Conservation (phyloP, 495 filamentous ascomycete species). For the Penicillium macrosclerotiorum region DNA sequence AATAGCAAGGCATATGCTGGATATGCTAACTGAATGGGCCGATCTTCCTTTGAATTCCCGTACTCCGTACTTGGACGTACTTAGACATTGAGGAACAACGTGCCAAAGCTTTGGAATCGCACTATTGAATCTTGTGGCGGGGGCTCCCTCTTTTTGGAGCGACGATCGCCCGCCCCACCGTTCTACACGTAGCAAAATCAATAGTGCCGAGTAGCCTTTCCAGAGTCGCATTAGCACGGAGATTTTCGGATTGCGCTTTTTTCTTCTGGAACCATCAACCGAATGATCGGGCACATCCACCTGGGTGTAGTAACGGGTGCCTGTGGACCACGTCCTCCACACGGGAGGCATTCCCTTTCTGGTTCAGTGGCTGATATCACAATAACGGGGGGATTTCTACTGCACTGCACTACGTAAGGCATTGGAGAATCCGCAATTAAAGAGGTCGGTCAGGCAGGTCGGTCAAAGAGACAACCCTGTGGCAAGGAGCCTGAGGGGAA, state of each 20-base stretch:
- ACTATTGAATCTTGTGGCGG: constrained; percentile 19
- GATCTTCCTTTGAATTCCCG: neutral
- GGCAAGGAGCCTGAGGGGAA: too few relatives aligned
- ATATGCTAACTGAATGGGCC: too few relatives aligned
- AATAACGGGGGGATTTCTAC: neutral
- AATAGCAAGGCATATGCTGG: too few relatives aligned
- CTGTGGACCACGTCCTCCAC: neutral
- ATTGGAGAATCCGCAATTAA: neutral
- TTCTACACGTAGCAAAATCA: constrained; percentile 17
- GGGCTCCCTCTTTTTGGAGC: neutral
- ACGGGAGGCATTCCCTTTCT: neutral
- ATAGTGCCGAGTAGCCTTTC: constrained; percentile 15
- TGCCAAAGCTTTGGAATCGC: constrained; percentile 3
- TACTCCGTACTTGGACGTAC: neutral
- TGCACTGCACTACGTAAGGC: neutral
- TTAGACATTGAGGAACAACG: neutral
- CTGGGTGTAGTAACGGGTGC: neutral
- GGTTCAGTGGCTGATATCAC: neutral
- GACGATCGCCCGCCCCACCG: constrained; percentile 20
- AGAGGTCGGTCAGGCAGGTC: neutral
- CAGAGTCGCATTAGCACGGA: constrained; percentile 8
- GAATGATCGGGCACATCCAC: neutral
- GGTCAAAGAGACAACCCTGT: neutral
- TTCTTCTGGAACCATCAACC: constrained; percentile 6
- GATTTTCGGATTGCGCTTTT: neutral